Conservation (phyloP, 306 rosid species). For the Styphnolobium japonicum region DNA sequence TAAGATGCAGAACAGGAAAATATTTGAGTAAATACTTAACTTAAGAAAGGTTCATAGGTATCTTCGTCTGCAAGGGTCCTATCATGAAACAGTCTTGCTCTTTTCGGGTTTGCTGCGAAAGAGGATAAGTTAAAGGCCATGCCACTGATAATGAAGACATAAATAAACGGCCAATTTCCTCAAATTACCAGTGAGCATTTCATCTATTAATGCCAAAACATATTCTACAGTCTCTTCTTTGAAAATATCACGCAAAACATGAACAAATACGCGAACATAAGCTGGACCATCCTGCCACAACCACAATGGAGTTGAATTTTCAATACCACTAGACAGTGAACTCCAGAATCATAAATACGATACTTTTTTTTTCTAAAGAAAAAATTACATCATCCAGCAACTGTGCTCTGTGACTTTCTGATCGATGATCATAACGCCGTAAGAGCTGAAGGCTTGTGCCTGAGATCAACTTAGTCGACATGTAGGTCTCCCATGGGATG, state of each 20-base stretch:
- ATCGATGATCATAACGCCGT: conserved; percentile 73
- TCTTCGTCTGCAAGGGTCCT: conserved; percentile 53
- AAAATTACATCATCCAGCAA: conserved; percentile 68
- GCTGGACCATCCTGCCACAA: conserved; percentile 78
- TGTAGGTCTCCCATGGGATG: conserved; percentile 90
- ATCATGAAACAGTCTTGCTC: conserved; percentile 75
- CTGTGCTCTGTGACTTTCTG: conserved; percentile 71
- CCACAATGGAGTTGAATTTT: conserved; percentile 11
- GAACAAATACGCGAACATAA: conserved; percentile 70
- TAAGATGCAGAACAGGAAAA: background rate
- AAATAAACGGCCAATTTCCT: background rate
- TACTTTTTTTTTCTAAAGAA: too few species aligned
- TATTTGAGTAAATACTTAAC: conserved; percentile 37
- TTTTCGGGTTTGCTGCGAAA: conserved; percentile 62
- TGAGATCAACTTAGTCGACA: conserved; percentile 72
- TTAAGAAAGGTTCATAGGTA: conserved; percentile 66
- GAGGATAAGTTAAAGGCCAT: background rate
- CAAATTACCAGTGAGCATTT: conserved; percentile 66
- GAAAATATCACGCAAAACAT: conserved; percentile 67
- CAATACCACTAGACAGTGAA: conserved; percentile 1
- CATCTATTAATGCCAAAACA: conserved; percentile 72
- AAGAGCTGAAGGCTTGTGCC: conserved; percentile 83
- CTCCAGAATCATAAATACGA: background rate
- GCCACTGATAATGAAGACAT: background rate
- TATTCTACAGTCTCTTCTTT: conserved; percentile 85